phyloP scores from a whole-genome alignment of 2,329 filamentous ascomycete genomes.

The Teratosphaeria gauchensis region DNA sequence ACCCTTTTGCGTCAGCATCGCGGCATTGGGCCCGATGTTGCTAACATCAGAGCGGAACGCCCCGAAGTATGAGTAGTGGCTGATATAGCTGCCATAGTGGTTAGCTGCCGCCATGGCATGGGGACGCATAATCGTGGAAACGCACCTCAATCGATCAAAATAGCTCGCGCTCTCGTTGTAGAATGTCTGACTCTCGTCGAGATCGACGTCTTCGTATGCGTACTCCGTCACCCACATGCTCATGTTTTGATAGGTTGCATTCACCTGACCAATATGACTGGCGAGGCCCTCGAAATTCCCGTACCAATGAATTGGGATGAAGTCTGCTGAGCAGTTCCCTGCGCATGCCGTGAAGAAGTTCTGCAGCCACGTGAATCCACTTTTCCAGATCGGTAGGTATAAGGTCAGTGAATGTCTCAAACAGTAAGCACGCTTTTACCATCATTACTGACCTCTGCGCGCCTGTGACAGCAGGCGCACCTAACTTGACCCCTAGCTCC shows the following conservation, averaged over 20 bases:
- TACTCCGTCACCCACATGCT: conserved; percentile 73
- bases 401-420: no score
- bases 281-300: conserved; percentile 61
- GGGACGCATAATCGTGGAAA: background rate
- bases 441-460: conserved; percentile 24
- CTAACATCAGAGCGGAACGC: conserved; percentile 55
- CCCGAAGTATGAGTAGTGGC: conserved; percentile 66
- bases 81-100: conserved; percentile 41
- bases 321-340: conserved; percentile 39
- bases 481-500: conserved; percentile 54
- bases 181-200: conserved; percentile 52
- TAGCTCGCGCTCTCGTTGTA: conserved; percentile 58
- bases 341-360: conserved; percentile 53
- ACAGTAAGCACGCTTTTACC: no score
- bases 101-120: background rate
- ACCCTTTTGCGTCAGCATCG: conserved; percentile 60
- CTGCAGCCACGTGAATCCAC: conserved; percentile 56
- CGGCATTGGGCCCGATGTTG: conserved; percentile 64
- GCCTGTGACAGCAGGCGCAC: conserved; percentile 62
- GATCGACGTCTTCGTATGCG: conserved; percentile 47
- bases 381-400: no score
- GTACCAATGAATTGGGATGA: conserved; percentile 45
- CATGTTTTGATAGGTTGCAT: conserved; percentile 38
- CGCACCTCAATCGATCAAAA: conserved; percentile 44
- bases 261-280: conserved; percentile 54